Percentiles rank a stretch among this genome's conserved stretches.
Evolutionary conservation across 2,329 filamentous ascomycete genomes (phyloP).

Genomic region (Epichloe aotearoae): DNA sequence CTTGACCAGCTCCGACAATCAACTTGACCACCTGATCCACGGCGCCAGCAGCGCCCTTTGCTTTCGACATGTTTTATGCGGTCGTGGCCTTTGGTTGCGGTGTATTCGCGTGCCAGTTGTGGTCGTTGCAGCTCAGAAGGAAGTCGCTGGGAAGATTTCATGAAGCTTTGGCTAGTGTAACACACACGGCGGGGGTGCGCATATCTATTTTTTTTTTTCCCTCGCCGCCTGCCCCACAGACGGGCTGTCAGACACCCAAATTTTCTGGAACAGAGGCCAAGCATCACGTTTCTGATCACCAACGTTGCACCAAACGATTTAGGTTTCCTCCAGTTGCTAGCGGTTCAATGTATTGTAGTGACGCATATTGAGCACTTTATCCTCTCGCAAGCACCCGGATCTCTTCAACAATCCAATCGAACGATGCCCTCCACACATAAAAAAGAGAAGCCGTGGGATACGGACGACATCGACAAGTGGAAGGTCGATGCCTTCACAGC

Average conservation of each 20-base stretch:
- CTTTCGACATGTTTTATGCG: slow-evolving; percentile 37
- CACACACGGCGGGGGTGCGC: not conserved
- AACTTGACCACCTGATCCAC: slow-evolving; percentile 81
- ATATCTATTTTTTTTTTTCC: not conserved
- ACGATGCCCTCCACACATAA: slow-evolving; percentile 80
- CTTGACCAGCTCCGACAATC: slow-evolving; percentile 92
- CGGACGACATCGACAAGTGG: slow-evolving; percentile 96
- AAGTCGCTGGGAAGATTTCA: slow-evolving; percentile 7
- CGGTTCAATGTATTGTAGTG: not conserved
- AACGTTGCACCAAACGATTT: not conserved
- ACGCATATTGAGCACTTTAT: not conserved
- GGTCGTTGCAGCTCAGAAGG: not conserved
- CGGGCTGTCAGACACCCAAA: not conserved
- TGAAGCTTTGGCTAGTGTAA: not conserved
- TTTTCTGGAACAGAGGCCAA: not conserved
- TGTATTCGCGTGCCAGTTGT: slow-evolving; percentile 1
- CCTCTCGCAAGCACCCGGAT: too few species aligned
- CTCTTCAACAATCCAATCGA: not conserved
- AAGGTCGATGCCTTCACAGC: slow-evolving; percentile 78
- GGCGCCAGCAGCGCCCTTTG: slow-evolving; percentile 23
- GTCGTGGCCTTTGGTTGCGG: slow-evolving; percentile 7
- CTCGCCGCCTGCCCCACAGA: not conserved
- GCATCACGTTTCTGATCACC: not conserved
- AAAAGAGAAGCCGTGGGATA: slow-evolving; percentile 83
- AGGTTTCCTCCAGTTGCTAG: not conserved